Percentiles rank a stretch among this genome's conserved stretches.
phyloP scores from a whole-genome alignment of 495 filamentous ascomycete genomes.

The Trichoderma erinaceum region DNA sequence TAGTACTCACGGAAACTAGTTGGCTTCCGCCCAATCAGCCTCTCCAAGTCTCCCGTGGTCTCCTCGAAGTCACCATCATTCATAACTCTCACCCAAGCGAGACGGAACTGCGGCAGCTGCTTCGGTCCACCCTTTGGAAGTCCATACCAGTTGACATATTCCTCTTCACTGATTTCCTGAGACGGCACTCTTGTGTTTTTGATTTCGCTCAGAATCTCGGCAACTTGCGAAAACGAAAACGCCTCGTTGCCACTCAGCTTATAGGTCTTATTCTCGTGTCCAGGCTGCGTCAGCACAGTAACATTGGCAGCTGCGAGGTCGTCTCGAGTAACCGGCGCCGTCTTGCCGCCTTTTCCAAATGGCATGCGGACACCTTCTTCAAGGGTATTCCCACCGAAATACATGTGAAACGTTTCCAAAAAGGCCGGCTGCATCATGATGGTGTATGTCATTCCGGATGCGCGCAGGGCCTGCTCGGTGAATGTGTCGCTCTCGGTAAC shows the following conservation, averaged over 20 bases:
- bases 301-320: background rate
- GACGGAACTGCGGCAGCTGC: background rate
- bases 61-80: background rate
- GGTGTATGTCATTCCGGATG: background rate
- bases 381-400: background rate
- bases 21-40: background rate
- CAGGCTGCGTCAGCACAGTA: background rate
- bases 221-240: background rate
- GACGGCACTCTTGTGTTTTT: background rate
- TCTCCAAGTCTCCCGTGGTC: background rate
- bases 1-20: background rate
- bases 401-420: background rate
- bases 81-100: background rate
- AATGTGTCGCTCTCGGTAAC: background rate
- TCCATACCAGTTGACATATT: background rate
- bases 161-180: background rate
- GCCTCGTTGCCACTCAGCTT: slow-evolving; percentile 8
- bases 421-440: slow-evolving; percentile 5
- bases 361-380: background rate
- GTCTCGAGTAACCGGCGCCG: background rate
- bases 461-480: background rate
- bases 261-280: slow-evolving; percentile 4
- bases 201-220: background rate
- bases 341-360: background rate
- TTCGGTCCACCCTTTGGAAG: background rate